Evolutionary conservation across 352 stramenopile species (phyloP).

Genomic region (Blastocystis sp.): DNA sequence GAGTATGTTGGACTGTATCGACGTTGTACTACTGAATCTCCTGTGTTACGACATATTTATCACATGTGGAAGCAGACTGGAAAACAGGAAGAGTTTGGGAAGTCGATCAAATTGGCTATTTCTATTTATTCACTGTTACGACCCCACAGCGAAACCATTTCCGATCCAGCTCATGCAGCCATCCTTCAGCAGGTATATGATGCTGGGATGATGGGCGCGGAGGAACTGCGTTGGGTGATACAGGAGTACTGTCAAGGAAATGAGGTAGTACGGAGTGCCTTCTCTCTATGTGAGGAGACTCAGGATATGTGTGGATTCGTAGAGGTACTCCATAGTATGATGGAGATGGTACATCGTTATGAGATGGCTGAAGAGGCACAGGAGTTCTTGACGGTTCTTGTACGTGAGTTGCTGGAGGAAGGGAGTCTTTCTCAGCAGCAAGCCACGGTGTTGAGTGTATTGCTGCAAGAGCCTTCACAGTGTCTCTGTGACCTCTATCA

Average conservation of each 20-base stretch:
- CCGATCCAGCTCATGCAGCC: neutral
- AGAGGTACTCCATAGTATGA: neutral
- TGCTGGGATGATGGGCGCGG: neutral
- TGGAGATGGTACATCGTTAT: neutral
- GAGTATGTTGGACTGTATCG: constrained; percentile 29
- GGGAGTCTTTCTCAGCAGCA: neutral
- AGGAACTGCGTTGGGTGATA: constrained; percentile 24
- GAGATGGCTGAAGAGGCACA: neutral
- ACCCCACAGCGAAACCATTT: neutral
- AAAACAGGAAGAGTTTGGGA: neutral
- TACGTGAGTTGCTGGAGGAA: neutral
- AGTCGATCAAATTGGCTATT: neutral
- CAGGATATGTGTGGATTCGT: neutral
- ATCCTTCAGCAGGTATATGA: neutral
- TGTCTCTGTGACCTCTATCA: neutral
- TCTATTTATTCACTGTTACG: neutral
- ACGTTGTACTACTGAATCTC: neutral
- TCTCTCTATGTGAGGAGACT: constrained; percentile 11
- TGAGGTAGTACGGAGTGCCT: constrained; percentile 10
- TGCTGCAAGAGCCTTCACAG: neutral
- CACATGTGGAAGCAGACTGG: neutral
- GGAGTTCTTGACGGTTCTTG: neutral
- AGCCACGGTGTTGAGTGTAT: neutral
- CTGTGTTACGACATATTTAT: neutral
- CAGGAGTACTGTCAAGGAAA: neutral